Evolutionary conservation across 768 basidiomycete species (phyloP).

Genomic region (Rhodotorula paludigena): DNA sequence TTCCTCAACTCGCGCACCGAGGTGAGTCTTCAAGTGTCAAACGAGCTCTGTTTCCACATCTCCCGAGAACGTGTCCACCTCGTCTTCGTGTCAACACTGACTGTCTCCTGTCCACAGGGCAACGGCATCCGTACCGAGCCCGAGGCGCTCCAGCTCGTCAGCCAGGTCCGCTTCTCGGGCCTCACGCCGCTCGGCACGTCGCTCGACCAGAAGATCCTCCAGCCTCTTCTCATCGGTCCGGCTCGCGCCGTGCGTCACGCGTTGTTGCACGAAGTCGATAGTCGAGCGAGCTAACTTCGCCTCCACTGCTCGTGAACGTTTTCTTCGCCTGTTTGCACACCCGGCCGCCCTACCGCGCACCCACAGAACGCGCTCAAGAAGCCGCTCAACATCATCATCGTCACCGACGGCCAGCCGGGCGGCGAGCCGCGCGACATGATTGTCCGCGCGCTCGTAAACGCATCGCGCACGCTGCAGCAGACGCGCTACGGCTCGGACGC

Average conservation of each 20-base stretch:
- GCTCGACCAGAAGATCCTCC: constrained; percentile 49
- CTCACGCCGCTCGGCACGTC: constrained; percentile 26
- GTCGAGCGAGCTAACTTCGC: no score
- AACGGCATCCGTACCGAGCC: constrained; percentile 48
- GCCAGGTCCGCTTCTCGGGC: constrained; percentile 47
- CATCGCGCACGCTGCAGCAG: constrained; percentile 1
- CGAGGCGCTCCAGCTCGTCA: constrained; percentile 45
- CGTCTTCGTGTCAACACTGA: constrained; percentile 48
- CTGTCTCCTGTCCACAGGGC: constrained; percentile 47
- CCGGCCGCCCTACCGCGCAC: no score
- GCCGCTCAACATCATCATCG: constrained; percentile 49
- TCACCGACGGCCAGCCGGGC: constrained; percentile 39
- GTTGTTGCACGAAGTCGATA: no score
- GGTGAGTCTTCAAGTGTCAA: background rate
- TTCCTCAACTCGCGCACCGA: constrained; percentile 23
- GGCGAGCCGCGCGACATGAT: constrained; percentile 23
- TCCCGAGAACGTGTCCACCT: background rate
- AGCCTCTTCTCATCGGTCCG: constrained; percentile 49
- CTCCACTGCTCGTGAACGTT: no score
- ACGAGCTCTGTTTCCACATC: no score
- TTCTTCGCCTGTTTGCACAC: no score
- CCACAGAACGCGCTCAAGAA: constrained; percentile 46
- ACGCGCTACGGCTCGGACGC: constrained; percentile 45
- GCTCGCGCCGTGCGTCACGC: no score
- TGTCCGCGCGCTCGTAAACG: constrained; percentile 15